Evolutionary conservation across 352 stramenopile genomes (phyloP).

Genomic region (Globisporangium alternatum): DNA sequence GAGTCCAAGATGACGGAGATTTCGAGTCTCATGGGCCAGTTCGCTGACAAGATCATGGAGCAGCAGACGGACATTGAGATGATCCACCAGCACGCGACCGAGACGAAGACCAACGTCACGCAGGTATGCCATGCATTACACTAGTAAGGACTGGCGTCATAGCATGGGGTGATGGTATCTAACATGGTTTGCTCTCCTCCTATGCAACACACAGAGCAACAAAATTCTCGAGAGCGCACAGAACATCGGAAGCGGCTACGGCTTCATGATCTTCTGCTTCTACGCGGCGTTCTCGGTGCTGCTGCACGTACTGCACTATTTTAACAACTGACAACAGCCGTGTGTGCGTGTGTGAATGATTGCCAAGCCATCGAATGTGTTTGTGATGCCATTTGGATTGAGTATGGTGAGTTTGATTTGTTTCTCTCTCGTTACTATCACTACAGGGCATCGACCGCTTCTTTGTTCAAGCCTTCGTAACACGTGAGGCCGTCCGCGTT

Average conservation of each 20-base stretch:
- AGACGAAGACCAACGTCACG: slow-evolving; percentile 70
- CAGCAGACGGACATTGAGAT: slow-evolving; percentile 78
- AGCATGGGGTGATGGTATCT: neutral
- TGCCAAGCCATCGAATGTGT: neutral
- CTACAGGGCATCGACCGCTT: slow-evolving; percentile 77
- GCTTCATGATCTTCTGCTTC: slow-evolving; percentile 87
- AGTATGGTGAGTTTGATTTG: neutral
- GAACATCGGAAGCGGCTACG: slow-evolving; percentile 70
- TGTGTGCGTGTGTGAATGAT: neutral
- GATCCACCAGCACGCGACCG: slow-evolving; percentile 67
- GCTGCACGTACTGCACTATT: slow-evolving; percentile 79
- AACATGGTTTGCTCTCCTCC: neutral
- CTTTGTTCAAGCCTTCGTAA: slow-evolving; percentile 91
- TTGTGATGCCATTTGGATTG: neutral
- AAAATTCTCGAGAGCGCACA: slow-evolving; percentile 72
- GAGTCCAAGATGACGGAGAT: slow-evolving; percentile 86
- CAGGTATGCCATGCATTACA: slow-evolving; percentile 30
- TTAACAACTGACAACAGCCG: slow-evolving; percentile 47
- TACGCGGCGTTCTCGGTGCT: slow-evolving; percentile 71
- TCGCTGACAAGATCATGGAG: slow-evolving; percentile 82
- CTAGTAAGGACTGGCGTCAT: neutral
- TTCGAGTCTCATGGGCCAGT: slow-evolving; percentile 82
- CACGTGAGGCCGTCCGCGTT: slow-evolving; percentile 94
- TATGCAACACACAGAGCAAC: slow-evolving; percentile 45
- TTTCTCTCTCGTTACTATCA: slow-evolving; percentile 1